Base-by-base conservation (phyloP, 139 green algal genomes). In the Nannochloris sp. region DNA sequence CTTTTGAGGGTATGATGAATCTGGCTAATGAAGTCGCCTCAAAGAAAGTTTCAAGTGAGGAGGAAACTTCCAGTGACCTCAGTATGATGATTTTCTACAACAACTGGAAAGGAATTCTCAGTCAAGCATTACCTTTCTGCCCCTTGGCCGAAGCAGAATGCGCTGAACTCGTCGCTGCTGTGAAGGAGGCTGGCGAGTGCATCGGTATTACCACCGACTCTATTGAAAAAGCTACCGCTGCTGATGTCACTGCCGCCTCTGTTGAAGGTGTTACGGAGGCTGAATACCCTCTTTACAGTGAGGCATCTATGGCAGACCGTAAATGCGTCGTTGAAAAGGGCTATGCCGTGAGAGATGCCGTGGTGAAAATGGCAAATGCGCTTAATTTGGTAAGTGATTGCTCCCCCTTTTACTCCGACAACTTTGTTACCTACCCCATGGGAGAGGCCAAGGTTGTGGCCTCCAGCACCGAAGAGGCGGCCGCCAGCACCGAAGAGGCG, bases 31-130 rank as follows among this genome's bases (percentile, higher is more conserved):
- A 77, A 64, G 70, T 77, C 23, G 60, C 36, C 10, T 46, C 67
- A 15, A 77, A 77, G 65, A 77, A 77, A 51, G 54, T 77, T 34
- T 47, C 42, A 30, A 71, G 61, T 37, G 69, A 76, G 61, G 69
- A 76, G 48, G 69, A 76, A 58, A 71, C 69, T 23, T 66, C 23
- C 61, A 51, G 15, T 29, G 53, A 66, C 33, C 56, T 76, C 30
- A 65, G 45, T 46, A 33, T 58, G 0, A 24, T 76, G 31, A 71
- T 76, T 47, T 76, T 71, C 54, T 70, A 76, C 53, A 76, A 76
- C 61, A 71, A 76, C 51, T 71, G 69, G 69, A 76, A 71, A 59
- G 69, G 69, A 23, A 70, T 70, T 51, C 65, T 61, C 19, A 62
- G 55, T 29, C 48, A 57, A 57, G 25, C 31, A 33, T 29, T n/a